Evolutionary conservation across 1,139 yeast species (phyloP).

Genomic region (Sugiyamaella sp.): DNA sequence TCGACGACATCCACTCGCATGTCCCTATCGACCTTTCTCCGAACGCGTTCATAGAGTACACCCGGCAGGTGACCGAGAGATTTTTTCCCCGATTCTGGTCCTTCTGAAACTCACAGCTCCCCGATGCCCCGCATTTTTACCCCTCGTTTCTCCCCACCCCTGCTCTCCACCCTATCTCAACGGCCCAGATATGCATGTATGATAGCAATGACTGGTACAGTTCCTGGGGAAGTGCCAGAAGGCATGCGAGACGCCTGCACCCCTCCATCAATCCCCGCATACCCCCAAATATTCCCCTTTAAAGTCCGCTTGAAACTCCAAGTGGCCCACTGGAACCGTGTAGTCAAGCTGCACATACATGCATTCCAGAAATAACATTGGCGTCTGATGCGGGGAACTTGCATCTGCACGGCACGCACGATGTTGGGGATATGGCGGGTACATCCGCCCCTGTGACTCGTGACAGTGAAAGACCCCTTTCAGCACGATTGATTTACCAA

Average conservation of each 20-base stretch:
- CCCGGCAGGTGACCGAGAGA: neutral
- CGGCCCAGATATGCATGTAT: too few species aligned
- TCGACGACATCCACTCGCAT: too few species aligned
- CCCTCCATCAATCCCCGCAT: neutral
- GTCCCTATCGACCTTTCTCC: too few species aligned
- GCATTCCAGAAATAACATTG: neutral
- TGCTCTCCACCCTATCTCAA: too few species aligned
- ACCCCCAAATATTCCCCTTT: neutral
- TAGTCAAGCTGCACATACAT: neutral
- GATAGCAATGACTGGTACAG: neutral
- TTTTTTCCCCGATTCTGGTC: neutral
- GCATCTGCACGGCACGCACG: slow-evolving; percentile 10
- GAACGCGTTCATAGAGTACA: too few species aligned
- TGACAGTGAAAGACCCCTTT: too few species aligned
- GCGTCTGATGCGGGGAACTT: slow-evolving; percentile 8
- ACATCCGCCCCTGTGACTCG: neutral
- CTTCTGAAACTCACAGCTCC: neutral
- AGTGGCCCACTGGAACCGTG: neutral
- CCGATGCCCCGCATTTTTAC: neutral
- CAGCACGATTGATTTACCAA: too few species aligned
- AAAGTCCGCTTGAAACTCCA: neutral
- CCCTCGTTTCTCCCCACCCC: too few species aligned
- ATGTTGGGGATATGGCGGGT: neutral
- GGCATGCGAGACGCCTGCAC: too few species aligned
- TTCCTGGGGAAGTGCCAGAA: neutral